Evolutionary conservation across 2,329 filamentous ascomycete genomes (phyloP), one percentile per base, ranked within the genome.

Genomic region (Calonectria pseudoturangicola): DNA sequence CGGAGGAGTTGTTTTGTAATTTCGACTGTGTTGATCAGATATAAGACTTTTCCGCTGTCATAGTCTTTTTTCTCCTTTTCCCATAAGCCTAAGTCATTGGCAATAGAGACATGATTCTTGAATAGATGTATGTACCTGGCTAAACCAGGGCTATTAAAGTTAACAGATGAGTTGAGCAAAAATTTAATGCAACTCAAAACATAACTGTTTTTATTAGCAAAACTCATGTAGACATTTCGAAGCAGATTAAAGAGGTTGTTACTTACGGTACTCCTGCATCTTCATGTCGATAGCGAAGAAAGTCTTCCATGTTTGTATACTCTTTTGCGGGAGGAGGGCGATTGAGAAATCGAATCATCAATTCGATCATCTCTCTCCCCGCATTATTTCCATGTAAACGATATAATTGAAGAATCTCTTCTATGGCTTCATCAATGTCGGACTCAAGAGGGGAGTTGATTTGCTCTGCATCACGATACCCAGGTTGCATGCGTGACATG

Each of bases 271-370:
- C 48, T 18, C 27, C 48, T n/a, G 48, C 48, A 33, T 51, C 48
- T n/a, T 51, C 48, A 33, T 51, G 48, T 18, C 48, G 25, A 10
- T 51, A 51, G 25, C 25, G 16, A 28, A 51, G 48, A 18, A 51
- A 51, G 5, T 51, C 48, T 4, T 51, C 27, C 48, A 51, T 51
- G 5, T 6, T 51, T 18, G 16, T 9, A 10, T 30, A 51, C 27
- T 30, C 48, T 6, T 33, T 33, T 51, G 48, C 27, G 2, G 48
- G 48, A 3, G 48, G 48, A 18, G 48, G 48, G 15, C 48, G 48
- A 28, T 51, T 51, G 48, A 51, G 30, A 51, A 30, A 51, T 15
- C 48, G 48, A 51, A 51, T 51, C 27, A 51, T 30, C 16, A 15
- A 27, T 33, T 30, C 27, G 6, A 51, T 30, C 48, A 51, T 30